A percentile compares a stretch with the other conserved stretches of the same genome.
These are phyloP conservation scores for Clarireedia sp. DNA, from an alignment of 2,329 filamentous ascomycete species.

Conservation along the genomic window DNA sequence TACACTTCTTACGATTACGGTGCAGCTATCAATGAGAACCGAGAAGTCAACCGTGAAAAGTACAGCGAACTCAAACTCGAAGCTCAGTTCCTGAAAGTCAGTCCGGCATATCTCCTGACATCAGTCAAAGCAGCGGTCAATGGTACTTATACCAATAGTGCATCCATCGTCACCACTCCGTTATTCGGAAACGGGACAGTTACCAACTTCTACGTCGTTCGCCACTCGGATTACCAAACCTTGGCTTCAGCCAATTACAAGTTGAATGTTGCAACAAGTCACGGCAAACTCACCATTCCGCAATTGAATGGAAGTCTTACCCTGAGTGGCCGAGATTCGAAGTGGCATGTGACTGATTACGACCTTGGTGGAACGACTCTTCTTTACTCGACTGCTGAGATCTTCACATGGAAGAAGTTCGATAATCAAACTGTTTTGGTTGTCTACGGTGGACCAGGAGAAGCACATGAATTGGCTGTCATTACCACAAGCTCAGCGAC, in stretches of 20 bases:
- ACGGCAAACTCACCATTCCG: constrained; percentile 49
- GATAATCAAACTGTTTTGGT: constrained; percentile 50
- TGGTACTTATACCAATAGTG: constrained; percentile 44
- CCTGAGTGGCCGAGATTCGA: constrained; percentile 57
- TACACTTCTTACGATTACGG: constrained; percentile 54
- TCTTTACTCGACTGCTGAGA: constrained; percentile 62
- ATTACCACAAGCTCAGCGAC: constrained; percentile 28
- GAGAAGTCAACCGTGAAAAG: constrained; percentile 62
- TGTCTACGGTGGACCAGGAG: constrained; percentile 54
- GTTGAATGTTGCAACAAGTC: constrained; percentile 52
- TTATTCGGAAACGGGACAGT: constrained; percentile 46
- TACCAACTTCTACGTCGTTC: constrained; percentile 55
- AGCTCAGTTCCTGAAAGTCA: constrained; percentile 66
- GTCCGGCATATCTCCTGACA: constrained; percentile 59
- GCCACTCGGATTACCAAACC: constrained; percentile 59
- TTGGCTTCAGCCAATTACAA: constrained; percentile 51
- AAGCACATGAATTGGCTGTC: constrained; percentile 55
- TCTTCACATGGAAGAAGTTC: constrained; percentile 62
- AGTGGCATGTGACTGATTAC: constrained; percentile 61
- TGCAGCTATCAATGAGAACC: constrained; percentile 59
- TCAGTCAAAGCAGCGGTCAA: constrained; percentile 40
- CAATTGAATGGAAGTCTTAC: constrained; percentile 49
- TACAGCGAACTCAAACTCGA: constrained; percentile 73
- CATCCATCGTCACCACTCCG: constrained; percentile 45
- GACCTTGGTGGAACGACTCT: constrained; percentile 50